Evolutionary conservation across 2,329 filamentous ascomycete species (phyloP), one percentile per base, ranked within the genome.

Genomic region (Diaporthe vaccinii): DNA sequence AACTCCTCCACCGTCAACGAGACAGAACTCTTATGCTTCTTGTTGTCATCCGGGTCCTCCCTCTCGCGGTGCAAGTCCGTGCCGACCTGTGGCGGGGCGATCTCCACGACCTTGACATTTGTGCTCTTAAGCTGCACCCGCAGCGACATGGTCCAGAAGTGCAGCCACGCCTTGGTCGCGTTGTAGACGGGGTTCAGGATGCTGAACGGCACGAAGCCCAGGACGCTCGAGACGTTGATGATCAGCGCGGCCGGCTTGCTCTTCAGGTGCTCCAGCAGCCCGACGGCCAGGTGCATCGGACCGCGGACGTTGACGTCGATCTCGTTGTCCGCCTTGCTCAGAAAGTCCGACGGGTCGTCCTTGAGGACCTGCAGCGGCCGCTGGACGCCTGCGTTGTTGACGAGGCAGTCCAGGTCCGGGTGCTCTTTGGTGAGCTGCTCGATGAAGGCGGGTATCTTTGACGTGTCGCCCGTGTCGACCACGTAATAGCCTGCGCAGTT

Each of bases 351-450:
- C 34, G 82, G 80, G n/a, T 78, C 79, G 31, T 84, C 84, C 53
- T 82, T 81, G 10, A 80, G 39, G 0, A 89, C 83, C 22, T 88
- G 80, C 1, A 92, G 84, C 0, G 89, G 90, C 2, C 88, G 82
- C 79, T 91, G 89, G 0, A 91, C 87, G 2, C 89, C 89, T 0
- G 89, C 89, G 73, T 92, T 91, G 82, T 91, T 91, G 79, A 91
- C 83, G 0, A 91, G 79, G 77, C 89, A 91, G 81, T 92, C 89
- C 3, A 91, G 79, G 8, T 90, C 86, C 0, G 87, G 88, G 78
- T 91, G 87, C 8, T 90, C 86, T 3, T 76, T 77, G 4, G 84
- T 86, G 57, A 91, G 79, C 22, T 83, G 84, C 57, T 84, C 74
- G 72, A 88, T 81, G 76, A 91, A 90, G 0, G 70, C 58, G 0